Base-by-base conservation (phyloP, 345 rosid genomes). In the Bruguiera gymnorhiza region DNA sequence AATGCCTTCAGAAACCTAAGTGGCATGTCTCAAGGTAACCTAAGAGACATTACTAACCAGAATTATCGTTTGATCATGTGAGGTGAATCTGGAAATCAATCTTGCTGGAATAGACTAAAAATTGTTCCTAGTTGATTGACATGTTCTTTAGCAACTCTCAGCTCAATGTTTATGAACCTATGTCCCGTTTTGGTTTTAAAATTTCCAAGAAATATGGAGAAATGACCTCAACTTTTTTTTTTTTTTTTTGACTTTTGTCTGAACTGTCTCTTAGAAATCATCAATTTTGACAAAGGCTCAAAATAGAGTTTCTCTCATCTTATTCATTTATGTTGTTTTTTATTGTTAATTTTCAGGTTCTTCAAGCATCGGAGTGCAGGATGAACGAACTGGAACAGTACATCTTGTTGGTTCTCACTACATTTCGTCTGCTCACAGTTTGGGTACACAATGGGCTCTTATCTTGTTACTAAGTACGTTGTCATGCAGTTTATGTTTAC, bases 311-410 rank as follows among this genome's bases (percentile, higher is more conserved):
- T 24, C 26, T 51, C 6, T 20, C 54, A 11, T 68, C 18, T 11
- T 2, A 26, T 53, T 74, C 13, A 53, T 15, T 60, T 66, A 39
- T 26, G 27, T 34, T 46, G 18, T 37, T 54, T 62, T 27, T 26
- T 11, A 11, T 37, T 52, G 20, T 69, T 77, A 58, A 46, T 62
- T 83, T 23, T 70, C 89, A 95, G 99, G 99, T 72, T 92, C 97
- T 39, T 92, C 99, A 75, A 91, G 88, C 82, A 95, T 95, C 67
- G 75, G 90, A 82, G 96, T 95, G 73, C 78, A 79, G 80, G 97
- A 95, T 74, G 99, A 92, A 76, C 86, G 81, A 72, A 92, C 97
- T 39, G 96, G 97, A 77, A 91, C 96, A n/a, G 92, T 92, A 66
- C 97, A 92, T 85, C 72, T 91, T 80, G 86, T 88, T 78, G 97